Conservation (phyloP, 257 asterid genomes). For the Lycium ferocissimum region DNA sequence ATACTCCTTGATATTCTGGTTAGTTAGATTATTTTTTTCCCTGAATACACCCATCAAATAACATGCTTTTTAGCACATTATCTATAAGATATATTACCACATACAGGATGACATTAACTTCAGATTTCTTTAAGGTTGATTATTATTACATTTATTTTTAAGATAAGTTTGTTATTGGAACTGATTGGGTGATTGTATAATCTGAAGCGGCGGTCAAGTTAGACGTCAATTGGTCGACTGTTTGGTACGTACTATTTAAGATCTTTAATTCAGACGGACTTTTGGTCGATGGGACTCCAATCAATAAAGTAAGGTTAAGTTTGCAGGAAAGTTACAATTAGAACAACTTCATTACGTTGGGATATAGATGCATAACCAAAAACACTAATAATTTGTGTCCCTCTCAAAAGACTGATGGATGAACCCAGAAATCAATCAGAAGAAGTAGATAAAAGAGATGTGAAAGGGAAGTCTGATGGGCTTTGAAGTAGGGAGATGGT, state of each 20-base stretch:
- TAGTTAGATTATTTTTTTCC: not conserved
- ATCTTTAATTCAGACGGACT: not conserved
- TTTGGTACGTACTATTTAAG: not conserved
- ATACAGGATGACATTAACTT: not conserved
- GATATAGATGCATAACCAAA: not conserved
- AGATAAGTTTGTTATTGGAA: not conserved
- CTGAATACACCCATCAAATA: not conserved
- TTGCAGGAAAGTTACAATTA: not conserved
- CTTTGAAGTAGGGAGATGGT: not conserved
- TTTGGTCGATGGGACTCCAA: not conserved
- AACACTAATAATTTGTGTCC: not conserved
- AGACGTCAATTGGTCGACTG: not conserved
- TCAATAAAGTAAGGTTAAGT: not conserved
- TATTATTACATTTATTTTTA: not conserved
- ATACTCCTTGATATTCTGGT: slow-evolving; percentile 24
- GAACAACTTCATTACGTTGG: not conserved
- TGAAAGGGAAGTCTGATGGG: not conserved
- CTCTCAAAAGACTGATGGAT: not conserved
- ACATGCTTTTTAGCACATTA: not conserved
- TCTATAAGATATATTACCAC: not conserved
- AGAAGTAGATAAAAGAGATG: not conserved
- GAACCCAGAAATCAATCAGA: not conserved
- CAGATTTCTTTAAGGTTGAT: not conserved
- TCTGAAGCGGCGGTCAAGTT: not conserved
- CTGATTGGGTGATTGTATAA: not conserved